Evolutionary conservation across 495 filamentous ascomycete genomes (phyloP).

Genomic region (Annulohypoxylon maeteangense): DNA sequence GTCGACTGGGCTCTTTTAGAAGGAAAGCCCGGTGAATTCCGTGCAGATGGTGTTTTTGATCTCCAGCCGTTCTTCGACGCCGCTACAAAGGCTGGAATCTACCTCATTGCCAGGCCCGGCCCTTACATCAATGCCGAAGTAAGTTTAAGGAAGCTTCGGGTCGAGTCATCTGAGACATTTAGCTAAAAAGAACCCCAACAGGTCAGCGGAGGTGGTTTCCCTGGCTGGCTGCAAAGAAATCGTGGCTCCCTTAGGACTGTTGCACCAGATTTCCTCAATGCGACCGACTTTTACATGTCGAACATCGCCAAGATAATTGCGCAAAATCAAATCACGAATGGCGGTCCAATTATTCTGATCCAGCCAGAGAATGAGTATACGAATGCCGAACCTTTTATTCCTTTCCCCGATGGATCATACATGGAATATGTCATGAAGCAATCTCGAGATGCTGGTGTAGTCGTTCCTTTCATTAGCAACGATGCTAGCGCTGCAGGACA

Average conservation of each 20-base stretch:
- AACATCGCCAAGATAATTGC: constrained; percentile 72
- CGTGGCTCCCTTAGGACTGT: constrained; percentile 69
- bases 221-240: constrained; percentile 66
- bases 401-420: constrained; percentile 69
- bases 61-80: constrained; percentile 78
- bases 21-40: constrained; percentile 74
- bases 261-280: constrained; percentile 68
- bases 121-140: constrained; percentile 68
- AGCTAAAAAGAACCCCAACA: constrained; percentile 3
- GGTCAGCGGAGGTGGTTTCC: constrained; percentile 50
- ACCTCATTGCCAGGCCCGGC: constrained; percentile 77
- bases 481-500: constrained; percentile 69
- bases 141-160: not conserved
- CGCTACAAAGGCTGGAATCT: constrained; percentile 74
- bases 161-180: not conserved
- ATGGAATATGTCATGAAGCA: constrained; percentile 77
- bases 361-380: constrained; percentile 86
- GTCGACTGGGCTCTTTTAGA: constrained; percentile 83
- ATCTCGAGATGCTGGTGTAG: constrained; percentile 72
- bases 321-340: constrained; percentile 80
- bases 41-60: constrained; percentile 74
- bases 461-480: constrained; percentile 81
- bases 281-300: constrained; percentile 71
- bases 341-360: constrained; percentile 78
- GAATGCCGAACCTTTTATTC: constrained; percentile 27